A percentile compares a stretch with the other conserved stretches of the same genome.
These are phyloP conservation scores for Endoconidiophora laricicola DNA, from an alignment of 2,329 filamentous ascomycete species.

Conservation along the genomic window DNA sequence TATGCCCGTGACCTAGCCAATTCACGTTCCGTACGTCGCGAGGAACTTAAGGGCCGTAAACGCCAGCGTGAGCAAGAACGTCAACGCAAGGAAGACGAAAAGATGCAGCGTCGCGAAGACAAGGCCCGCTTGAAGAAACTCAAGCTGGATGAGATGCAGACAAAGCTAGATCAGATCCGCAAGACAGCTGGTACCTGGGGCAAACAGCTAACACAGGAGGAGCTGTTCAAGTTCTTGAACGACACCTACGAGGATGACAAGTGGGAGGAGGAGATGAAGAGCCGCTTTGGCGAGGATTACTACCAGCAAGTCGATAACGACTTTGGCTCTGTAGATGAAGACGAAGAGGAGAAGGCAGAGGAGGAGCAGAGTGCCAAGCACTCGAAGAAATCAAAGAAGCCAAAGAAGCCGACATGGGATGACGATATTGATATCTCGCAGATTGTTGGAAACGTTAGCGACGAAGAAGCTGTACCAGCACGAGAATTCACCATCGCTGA, in stretches of 20 bases:
- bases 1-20: slow-evolving; percentile 77
- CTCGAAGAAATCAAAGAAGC: slow-evolving; percentile 21
- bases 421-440: slow-evolving; percentile 97
- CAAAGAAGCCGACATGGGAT: slow-evolving; percentile 82
- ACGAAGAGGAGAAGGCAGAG: slow-evolving; percentile 47
- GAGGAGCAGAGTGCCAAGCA: slow-evolving; percentile 20
- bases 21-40: slow-evolving; percentile 68
- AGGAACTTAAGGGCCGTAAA: slow-evolving; percentile 62
- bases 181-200: slow-evolving; percentile 68
- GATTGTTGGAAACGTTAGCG: slow-evolving; percentile 71
- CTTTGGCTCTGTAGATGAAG: slow-evolving; percentile 47
- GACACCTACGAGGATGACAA: slow-evolving; percentile 75
- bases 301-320: slow-evolving; percentile 59
- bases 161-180: slow-evolving; percentile 75
- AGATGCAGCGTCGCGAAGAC: slow-evolving; percentile 59
- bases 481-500: slow-evolving; percentile 39
- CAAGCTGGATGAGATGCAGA: slow-evolving; percentile 79
- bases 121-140: slow-evolving; percentile 70
- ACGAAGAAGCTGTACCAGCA: slow-evolving; percentile 34
- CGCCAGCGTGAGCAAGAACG: slow-evolving; percentile 64
- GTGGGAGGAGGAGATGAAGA: slow-evolving; percentile 84
- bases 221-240: slow-evolving; percentile 73
- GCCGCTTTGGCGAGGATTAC: slow-evolving; percentile 77
- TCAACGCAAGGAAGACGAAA: slow-evolving; percentile 62
- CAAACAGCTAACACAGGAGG: slow-evolving; percentile 50